Conservation (phyloP, 129 eudicot genomes). For the Dittrichia graveolens region DNA sequence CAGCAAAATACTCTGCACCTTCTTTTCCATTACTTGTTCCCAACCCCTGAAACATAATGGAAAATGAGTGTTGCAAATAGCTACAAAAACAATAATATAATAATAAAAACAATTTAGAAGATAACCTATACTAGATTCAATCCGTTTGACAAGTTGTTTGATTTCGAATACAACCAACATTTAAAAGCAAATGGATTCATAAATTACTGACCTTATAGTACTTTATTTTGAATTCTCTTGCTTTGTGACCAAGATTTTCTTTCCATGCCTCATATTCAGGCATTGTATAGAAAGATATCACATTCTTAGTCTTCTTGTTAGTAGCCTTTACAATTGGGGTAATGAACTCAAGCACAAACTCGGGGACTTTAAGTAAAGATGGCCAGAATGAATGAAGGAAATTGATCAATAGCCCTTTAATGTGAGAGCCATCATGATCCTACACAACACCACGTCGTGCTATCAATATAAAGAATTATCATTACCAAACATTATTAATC, state of each 20-base stretch:
- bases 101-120: not conserved
- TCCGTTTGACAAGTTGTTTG: no score
- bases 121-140: no score
- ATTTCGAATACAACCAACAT: no score
- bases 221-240: constrained; percentile 71
- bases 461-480: not conserved
- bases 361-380: constrained; percentile 79
- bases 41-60: constrained; percentile 63
- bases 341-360: constrained; percentile 79
- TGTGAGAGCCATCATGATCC: constrained; percentile 99
- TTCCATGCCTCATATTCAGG: constrained; percentile 88
- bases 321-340: constrained; percentile 96
- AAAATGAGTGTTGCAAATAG: not conserved
- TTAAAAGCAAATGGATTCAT: not conserved
- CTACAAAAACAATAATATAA: no score
- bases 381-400: constrained; percentile 98
- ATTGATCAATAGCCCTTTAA: constrained; percentile 88
- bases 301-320: constrained; percentile 46
- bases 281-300: constrained; percentile 70
- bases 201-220: constrained; percentile 79
- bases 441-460: constrained; percentile 29
- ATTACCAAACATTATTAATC: not conserved
- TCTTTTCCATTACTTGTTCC: constrained; percentile 81
- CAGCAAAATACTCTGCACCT: constrained; percentile 72
- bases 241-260: constrained; percentile 46